phyloP scores from a whole-genome alignment of 2,329 filamentous ascomycete species.

The Periglandula ipomoeae region DNA sequence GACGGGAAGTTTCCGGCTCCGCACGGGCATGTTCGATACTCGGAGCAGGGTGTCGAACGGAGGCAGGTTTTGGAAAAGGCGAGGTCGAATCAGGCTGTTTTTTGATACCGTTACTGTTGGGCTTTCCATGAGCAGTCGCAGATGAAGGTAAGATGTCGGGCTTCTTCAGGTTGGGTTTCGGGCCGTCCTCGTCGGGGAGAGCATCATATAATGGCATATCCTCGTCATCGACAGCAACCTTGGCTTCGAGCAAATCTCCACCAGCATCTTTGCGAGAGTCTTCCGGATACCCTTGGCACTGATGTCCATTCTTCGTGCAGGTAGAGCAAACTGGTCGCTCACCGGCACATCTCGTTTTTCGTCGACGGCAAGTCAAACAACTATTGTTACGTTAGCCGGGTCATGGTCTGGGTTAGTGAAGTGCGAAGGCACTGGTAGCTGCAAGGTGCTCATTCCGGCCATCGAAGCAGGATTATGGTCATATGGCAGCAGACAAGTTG shows the following conservation, averaged over 20 bases:
- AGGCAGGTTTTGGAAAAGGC: not conserved
- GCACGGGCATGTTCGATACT: not conserved
- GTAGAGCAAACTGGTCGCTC: constrained; percentile 65
- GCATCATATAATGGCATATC: constrained; percentile 5
- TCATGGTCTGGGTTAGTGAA: not conserved
- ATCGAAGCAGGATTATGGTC: not conserved
- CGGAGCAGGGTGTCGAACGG: not conserved
- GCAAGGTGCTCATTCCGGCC: not conserved
- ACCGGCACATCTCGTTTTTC: constrained; percentile 67
- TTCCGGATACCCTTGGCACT: constrained; percentile 59
- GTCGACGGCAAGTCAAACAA: constrained; percentile 64
- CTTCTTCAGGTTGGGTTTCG: not conserved
- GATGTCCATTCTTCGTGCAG: constrained; percentile 61
- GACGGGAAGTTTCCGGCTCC: not conserved
- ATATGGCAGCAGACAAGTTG: not conserved
- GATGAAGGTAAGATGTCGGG: not conserved
- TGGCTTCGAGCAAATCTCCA: constrained; percentile 14
- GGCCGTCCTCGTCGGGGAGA: constrained; percentile 6
- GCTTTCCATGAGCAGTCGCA: not conserved
- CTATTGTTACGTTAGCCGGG: constrained; percentile 25
- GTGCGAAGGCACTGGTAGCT: not conserved
- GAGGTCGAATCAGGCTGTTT: constrained; percentile 1
- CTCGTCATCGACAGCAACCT: constrained; percentile 11
- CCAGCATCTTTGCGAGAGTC: constrained; percentile 33
- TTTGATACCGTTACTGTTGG: not conserved